Conservation (phyloP, 176 grass and related monocot genomes). For the Rhipidocladum racemiflorum region DNA sequence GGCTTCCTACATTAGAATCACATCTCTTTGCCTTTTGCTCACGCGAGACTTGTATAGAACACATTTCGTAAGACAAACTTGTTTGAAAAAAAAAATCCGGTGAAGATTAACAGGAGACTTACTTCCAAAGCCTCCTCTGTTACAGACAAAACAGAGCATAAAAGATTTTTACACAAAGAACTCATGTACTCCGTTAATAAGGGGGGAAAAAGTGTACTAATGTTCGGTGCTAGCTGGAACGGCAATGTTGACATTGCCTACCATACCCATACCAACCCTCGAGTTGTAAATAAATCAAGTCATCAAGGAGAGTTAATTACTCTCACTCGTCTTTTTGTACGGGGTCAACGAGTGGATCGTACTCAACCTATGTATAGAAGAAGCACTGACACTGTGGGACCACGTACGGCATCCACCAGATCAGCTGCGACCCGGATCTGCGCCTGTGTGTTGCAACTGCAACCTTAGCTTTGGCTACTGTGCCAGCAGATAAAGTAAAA, state of each 20-base stretch:
- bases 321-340: background rate
- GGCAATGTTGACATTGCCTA: background rate
- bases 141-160: background rate
- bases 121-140: background rate
- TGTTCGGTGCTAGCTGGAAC: background rate
- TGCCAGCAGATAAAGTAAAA: no score
- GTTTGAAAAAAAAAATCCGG: background rate
- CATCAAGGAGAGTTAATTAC: background rate
- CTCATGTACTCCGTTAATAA: background rate
- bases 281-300: background rate
- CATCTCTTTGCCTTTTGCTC: no score
- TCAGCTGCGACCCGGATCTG: conserved; percentile 1
- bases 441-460: no score
- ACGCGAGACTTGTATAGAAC: background rate
- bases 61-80: background rate
- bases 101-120: background rate
- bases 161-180: no score
- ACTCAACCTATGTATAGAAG: no score
- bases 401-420: background rate
- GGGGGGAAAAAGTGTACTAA: no score
- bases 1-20: no score
- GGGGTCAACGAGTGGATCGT: background rate
- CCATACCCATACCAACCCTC: background rate
- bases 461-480: background rate
- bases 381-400: background rate